Evolutionary conservation across 1,284 basidiomycete genomes (phyloP).

Genomic region (Rhodotorula sp.): DNA sequence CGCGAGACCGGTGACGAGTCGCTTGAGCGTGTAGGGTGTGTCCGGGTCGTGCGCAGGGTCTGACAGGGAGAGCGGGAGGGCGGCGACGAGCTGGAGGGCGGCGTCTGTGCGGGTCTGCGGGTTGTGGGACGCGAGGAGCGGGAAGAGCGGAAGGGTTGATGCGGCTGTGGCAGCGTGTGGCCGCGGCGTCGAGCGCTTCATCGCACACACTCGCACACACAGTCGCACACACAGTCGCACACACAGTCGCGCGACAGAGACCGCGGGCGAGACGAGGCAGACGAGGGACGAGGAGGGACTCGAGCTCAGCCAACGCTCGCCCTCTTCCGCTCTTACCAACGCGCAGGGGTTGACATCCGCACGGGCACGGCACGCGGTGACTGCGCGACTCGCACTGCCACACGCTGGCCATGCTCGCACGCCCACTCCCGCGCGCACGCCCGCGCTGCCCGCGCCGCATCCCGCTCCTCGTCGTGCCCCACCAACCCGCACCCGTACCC

Average conservation of each 20-base stretch:
- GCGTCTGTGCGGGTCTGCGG: slow-evolving; percentile 65
- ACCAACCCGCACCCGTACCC: not conserved
- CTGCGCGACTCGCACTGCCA: no score
- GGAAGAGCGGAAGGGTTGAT: slow-evolving; percentile 39
- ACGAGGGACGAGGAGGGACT: not conserved
- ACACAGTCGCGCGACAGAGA: no score
- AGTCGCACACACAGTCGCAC: no score
- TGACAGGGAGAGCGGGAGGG: slow-evolving; percentile 53
- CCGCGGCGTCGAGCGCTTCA: not conserved
- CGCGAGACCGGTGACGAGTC: slow-evolving; percentile 80
- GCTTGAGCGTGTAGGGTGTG: slow-evolving; percentile 80
- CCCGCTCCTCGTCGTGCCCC: no score
- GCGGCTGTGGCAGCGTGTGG: not conserved
- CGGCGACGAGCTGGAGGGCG: slow-evolving; percentile 74
- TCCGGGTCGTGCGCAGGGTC: slow-evolving; percentile 60
- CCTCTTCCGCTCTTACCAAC: no score
- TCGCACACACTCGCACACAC: not conserved
- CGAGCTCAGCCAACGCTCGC: not conserved
- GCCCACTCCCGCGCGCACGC: not conserved
- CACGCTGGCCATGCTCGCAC: not conserved
- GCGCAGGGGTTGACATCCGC: no score
- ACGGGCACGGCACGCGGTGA: no score
- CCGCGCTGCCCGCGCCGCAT: not conserved
- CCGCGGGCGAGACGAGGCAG: no score
- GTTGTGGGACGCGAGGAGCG: slow-evolving; percentile 38